These are phyloP conservation scores for Centaurea solstitialis DNA, from an alignment of 129 eudicot species.

Conservation along the genomic window DNA sequence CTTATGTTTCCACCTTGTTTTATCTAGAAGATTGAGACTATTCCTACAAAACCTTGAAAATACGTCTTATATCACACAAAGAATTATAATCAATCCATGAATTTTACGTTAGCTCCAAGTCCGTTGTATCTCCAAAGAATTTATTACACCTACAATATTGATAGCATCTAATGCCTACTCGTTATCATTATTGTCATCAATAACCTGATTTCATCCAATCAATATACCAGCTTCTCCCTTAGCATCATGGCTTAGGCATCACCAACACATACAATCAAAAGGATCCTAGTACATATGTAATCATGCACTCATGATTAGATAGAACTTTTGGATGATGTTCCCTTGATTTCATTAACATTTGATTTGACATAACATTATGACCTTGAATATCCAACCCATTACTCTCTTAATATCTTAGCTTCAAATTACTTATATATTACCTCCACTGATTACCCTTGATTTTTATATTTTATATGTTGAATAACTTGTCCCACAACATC, in stretches of 20 bases:
- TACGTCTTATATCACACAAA: background rate
- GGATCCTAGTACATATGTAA: background rate
- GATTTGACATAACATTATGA: background rate
- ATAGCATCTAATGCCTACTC: too few relatives aligned
- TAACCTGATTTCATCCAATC: background rate
- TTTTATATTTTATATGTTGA: too few relatives aligned
- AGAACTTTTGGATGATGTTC: background rate
- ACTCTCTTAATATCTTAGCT: background rate
- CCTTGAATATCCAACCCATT: background rate
- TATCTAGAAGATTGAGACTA: too few relatives aligned
- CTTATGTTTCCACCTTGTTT: background rate
- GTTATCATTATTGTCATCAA: background rate
- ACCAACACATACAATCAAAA: background rate
- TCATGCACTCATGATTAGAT: background rate
- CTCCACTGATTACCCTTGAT: too few relatives aligned
- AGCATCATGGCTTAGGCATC: background rate
- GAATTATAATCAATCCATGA: background rate
- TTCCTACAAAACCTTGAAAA: background rate
- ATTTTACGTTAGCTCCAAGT: background rate
- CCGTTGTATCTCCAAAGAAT: background rate
- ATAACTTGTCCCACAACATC: background rate
- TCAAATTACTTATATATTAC: background rate
- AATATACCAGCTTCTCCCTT: background rate
- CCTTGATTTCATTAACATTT: background rate
- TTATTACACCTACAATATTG: too few relatives aligned